Evolutionary conservation across 176 grass and related monocot species (phyloP), one percentile per base, ranked within the genome.

Genomic region (Cenchrus americanus): DNA sequence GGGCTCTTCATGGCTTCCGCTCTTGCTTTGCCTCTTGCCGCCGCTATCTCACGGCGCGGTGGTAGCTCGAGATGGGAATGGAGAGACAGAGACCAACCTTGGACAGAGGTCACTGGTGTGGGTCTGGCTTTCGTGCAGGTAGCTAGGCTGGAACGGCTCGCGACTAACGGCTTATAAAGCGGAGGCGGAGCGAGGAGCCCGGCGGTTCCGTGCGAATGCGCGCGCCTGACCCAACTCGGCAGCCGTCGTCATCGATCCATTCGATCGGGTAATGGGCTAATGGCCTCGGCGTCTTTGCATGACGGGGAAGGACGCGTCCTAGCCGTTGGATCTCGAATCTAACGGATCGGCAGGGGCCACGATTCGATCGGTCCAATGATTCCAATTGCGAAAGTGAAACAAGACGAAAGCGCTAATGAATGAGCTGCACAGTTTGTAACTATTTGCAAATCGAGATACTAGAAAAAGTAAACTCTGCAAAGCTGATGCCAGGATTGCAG

Each of bases 1-100:
- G 44, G 60, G 75, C 80, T 83, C 75, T 68, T 34, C 84, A 90
- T 90, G 80, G 44, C 62, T 7, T n/a, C 30, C 15, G 43, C 6
- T 44, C 1, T 44, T 54, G 75, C 17, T 37, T 3, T 37, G 34
- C 34, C 4, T 62, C 9, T 62, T 17, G 59, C 49, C 11, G 34
- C 24, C 11, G 34, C 24, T 14, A 23, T 18, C 61, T 69, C 27
- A 4, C 43, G 34, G 2, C 13, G 21, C 14, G 52, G 77, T 43
- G n/a, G n/a, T 53, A 21, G 41, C 15, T 22, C 42, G 17, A 17
- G 37, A 32, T 7, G 43, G 43, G 8, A 5, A 37, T 37, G 30
- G 32, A 19, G 54, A 49, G 65, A 24, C 59, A 30, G 27, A 30
- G 27, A 30, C 34, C 34, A 37, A 37, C 34, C 42, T 64, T 62